These are phyloP conservation scores for Fusarium liriodendri DNA, from an alignment of 2,329 filamentous ascomycete genomes.

Conservation along the genomic window DNA sequence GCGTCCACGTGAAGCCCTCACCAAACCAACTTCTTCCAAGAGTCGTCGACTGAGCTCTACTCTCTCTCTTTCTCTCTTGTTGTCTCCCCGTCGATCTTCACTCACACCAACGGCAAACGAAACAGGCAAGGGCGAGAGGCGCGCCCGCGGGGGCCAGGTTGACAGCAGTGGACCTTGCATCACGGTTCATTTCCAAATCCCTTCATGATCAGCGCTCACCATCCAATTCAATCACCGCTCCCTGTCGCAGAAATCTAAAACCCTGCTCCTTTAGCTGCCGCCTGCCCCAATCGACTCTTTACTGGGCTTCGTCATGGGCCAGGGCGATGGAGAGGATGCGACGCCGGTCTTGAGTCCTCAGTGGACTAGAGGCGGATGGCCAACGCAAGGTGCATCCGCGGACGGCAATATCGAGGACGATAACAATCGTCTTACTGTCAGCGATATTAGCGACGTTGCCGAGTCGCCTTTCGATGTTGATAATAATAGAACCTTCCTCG, in stretches of 20 bases:
- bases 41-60: background rate
- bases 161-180: conserved; percentile 41
- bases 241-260: conserved; percentile 36
- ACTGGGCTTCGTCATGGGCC: conserved; percentile 40
- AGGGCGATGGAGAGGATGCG: conserved; percentile 38
- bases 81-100: conserved; percentile 17
- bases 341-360: conserved; percentile 35
- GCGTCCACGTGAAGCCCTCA: conserved; percentile 1
- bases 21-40: background rate
- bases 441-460: conserved; percentile 22
- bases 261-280: conserved; percentile 32
- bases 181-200: conserved; percentile 41
- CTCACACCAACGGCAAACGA: conserved; percentile 16
- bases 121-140: conserved; percentile 21
- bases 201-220: conserved; percentile 42
- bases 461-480: conserved; percentile 29
- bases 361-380: conserved; percentile 34
- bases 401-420: conserved; percentile 24
- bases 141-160: conserved; percentile 26
- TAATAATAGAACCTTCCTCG: conserved; percentile 44
- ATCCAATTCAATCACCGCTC: conserved; percentile 37
- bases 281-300: conserved; percentile 27
- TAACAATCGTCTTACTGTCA: conserved; percentile 25
- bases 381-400: conserved; percentile 21
- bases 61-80: background rate